phyloP scores from a whole-genome alignment of 176 grass and related monocot species.

The Eremochloa ophiuroides region DNA sequence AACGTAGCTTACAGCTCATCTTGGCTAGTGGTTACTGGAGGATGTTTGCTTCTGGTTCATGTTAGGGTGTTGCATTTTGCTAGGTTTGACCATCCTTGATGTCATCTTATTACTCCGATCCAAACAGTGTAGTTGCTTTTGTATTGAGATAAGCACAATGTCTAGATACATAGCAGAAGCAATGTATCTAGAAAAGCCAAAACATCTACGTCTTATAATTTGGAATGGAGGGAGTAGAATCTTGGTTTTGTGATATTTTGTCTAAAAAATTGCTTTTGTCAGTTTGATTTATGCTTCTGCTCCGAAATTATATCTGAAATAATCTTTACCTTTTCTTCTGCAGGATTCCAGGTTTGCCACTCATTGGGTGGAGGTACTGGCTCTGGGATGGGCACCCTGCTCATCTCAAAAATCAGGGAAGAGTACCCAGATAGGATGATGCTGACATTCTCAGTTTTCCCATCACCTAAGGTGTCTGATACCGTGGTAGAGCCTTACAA shows the following conservation, averaged over 20 bases:
- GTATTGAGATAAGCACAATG: too few species aligned
- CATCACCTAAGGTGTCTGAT: constrained; percentile 63
- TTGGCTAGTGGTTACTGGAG: background rate
- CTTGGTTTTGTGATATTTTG: background rate
- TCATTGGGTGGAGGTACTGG: constrained; percentile 68
- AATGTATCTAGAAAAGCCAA: too few species aligned
- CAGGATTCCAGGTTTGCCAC: constrained; percentile 67
- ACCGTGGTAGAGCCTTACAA: constrained; percentile 70
- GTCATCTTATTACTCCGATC: background rate
- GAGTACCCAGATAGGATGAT: constrained; percentile 73
- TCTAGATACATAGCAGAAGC: too few species aligned
- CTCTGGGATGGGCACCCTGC: constrained; percentile 65
- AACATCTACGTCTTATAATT: too few species aligned
- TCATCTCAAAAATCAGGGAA: constrained; percentile 74
- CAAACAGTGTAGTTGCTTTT: too few species aligned
- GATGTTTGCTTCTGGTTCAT: background rate
- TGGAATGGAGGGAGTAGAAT: too few species aligned
- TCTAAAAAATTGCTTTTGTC: background rate
- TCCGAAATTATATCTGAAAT: background rate
- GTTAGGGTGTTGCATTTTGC: background rate
- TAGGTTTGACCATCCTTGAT: background rate
- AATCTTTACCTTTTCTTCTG: background rate
- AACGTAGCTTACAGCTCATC: background rate
- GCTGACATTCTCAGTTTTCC: constrained; percentile 66
- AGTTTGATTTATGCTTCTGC: background rate